Conservation (phyloP, 2,329 filamentous ascomycete species). For the Colletotrichum lini region DNA sequence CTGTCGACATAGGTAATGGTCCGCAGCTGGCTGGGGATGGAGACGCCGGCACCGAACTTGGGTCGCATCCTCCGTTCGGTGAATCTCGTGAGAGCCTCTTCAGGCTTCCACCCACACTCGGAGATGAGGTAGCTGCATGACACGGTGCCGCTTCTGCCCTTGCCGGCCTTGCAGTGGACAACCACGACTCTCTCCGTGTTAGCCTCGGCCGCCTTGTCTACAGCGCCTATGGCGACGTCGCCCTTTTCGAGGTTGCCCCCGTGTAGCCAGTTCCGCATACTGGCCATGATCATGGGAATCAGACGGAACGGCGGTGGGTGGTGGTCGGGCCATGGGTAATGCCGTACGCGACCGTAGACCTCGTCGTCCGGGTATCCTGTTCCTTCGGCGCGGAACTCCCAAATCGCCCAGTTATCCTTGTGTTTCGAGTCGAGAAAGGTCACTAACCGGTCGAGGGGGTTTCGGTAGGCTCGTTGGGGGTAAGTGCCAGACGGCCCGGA, state of each 20-base stretch:
- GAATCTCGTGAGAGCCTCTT: constrained; percentile 69
- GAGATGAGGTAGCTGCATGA: constrained; percentile 92
- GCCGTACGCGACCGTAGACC: constrained; percentile 86
- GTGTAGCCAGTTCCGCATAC: constrained; percentile 90
- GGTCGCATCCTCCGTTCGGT: constrained; percentile 91
- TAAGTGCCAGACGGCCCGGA: constrained; percentile 93
- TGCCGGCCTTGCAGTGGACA: constrained; percentile 97
- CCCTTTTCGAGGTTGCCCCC: constrained; percentile 58
- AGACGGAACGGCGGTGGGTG: constrained; percentile 94
- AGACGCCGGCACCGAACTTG: constrained; percentile 89
- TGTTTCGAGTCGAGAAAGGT: constrained; percentile 91
- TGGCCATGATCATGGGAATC: constrained; percentile 89
- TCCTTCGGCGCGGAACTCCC: constrained; percentile 97
- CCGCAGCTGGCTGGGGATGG: constrained; percentile 91
- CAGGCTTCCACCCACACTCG: constrained; percentile 76
- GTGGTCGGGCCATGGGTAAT: constrained; percentile 98
- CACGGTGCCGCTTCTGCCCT: constrained; percentile 91
- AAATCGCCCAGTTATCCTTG: constrained; percentile 89
- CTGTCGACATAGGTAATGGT: constrained; percentile 91
- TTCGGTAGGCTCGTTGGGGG: constrained; percentile 92
- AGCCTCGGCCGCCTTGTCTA: constrained; percentile 44
- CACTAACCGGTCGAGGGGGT: constrained; percentile 89
- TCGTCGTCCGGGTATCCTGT: constrained; percentile 94
- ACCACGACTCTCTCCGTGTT: constrained; percentile 78
- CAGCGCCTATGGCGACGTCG: constrained; percentile 17